phyloP scores from a whole-genome alignment of 495 filamentous ascomycete genomes.

The Penicillium lividum region DNA sequence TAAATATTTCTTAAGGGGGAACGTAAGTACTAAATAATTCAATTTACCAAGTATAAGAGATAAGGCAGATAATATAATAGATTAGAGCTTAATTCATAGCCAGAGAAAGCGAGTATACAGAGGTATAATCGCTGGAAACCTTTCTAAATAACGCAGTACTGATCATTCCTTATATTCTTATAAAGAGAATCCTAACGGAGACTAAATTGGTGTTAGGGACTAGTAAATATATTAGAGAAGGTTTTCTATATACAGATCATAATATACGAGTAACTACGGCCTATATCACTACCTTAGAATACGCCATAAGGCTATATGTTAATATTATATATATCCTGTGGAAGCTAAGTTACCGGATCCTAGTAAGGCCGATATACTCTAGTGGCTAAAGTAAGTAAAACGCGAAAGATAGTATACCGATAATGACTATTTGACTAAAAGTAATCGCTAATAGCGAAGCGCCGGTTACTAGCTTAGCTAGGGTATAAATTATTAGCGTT shows the following conservation, averaged over 20 bases:
- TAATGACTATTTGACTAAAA: slow-evolving; percentile 9
- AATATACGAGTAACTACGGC: neutral
- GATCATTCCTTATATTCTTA: neutral
- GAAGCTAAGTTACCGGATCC: slow-evolving; percentile 6
- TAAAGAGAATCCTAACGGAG: neutral
- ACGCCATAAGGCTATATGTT: slow-evolving; percentile 1
- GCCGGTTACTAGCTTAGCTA: slow-evolving; percentile 1
- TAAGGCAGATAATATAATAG: neutral
- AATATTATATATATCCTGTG: slow-evolving; percentile 7
- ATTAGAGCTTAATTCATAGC: neutral
- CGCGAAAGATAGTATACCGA: neutral
- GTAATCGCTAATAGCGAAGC: slow-evolving; percentile 4
- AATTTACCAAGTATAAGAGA: neutral
- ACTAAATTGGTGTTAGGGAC: neutral
- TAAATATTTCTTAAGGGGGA: neutral
- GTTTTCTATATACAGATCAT: neutral
- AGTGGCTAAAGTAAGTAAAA: slow-evolving; percentile 12
- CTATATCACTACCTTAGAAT: slow-evolving; percentile 3
- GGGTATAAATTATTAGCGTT: slow-evolving; percentile 10
- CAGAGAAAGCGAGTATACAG: neutral
- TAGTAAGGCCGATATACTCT: slow-evolving; percentile 3
- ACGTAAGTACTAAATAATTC: neutral
- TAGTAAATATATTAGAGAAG: neutral
- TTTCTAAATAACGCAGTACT: neutral
- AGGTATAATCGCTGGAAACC: neutral